phyloP scores from a whole-genome alignment of 2,329 filamentous ascomycete species.

The Microascus cirrosus region DNA sequence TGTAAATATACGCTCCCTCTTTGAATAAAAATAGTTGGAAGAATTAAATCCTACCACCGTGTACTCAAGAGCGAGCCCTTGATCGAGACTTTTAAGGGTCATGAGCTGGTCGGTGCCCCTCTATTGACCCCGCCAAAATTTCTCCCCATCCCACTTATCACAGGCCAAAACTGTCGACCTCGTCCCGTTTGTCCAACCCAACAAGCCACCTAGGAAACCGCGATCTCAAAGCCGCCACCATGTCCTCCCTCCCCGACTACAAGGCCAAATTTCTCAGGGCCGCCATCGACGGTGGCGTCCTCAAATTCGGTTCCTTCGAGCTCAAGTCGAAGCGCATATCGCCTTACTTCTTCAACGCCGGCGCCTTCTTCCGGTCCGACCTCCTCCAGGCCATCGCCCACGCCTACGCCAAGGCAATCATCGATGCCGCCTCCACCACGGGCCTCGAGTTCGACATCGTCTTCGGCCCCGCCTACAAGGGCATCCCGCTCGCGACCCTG shows the following conservation, averaged over 20 bases:
- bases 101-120: neutral
- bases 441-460: constrained; percentile 65
- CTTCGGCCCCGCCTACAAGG: constrained; percentile 94
- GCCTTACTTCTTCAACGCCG: constrained; percentile 97
- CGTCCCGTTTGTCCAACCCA: neutral
- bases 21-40: no score
- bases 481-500: constrained; percentile 77
- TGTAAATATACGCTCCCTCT: no score
- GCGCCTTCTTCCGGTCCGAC: constrained; percentile 73
- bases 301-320: constrained; percentile 75
- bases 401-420: constrained; percentile 65
- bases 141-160: neutral
- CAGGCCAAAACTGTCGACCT: neutral
- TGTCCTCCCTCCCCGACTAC: constrained; percentile 44
- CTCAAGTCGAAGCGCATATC: constrained; percentile 88
- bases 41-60: no score
- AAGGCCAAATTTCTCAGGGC: constrained; percentile 64
- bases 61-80: no score
- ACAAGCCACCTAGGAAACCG: neutral
- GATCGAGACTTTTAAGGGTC: neutral
- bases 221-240: constrained; percentile 13
- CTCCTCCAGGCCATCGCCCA: constrained; percentile 67
- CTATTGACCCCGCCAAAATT: neutral
- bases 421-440: constrained; percentile 29
- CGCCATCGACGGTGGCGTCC: constrained; percentile 55